Evolutionary conservation across 176 grass and related monocot species (phyloP), one percentile per base, ranked within the genome.

Genomic region (Musa troglodytarum): DNA sequence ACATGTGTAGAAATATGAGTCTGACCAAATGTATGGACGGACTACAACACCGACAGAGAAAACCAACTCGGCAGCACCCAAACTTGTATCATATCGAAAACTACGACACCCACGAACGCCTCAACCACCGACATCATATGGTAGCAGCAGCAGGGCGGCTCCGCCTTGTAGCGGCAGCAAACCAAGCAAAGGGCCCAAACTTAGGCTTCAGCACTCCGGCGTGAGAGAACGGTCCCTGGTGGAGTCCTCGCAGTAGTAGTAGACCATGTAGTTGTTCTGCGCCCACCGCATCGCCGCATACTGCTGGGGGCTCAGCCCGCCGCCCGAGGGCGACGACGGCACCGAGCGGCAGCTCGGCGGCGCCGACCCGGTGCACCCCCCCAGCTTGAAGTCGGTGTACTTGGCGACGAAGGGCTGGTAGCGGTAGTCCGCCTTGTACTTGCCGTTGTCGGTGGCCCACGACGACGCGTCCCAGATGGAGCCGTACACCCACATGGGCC

Each of bases 381-480:
- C 77, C 11, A 86, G 61, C 49, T 49, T 23, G 61, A 92, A 81
- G 19, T 71, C 55, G 1, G 86, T 80, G 74, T 88, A 92, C 11
- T 55, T 78, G 1, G 86, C 83, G 2, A 92, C 83, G 65, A 92
- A 92, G 0, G 90, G 90, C 72, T 86, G 79, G 74, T 63, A 89
- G 1, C 71, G 66, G 54, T 92, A 92, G 62, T 92, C 84, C 11
- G 86, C 86, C 72, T 76, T 84, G 73, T 84, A 86, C 71, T 59
- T 84, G 49, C 90, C 90, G 22, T 88, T 72, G 24, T 92, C 86
- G 3, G 86, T 92, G n/a, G 86, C 90, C 90, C 90, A 92, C 0
- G 81, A 84, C 0, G 90, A 92, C 4, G 90, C 90, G 50, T 92
- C 90, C 90, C 89, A 92, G 61, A 92, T 92, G 1, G 86, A 80